Base-by-base conservation (phyloP, 805 yeast genomes). In the Torulaspora franciscae region DNA sequence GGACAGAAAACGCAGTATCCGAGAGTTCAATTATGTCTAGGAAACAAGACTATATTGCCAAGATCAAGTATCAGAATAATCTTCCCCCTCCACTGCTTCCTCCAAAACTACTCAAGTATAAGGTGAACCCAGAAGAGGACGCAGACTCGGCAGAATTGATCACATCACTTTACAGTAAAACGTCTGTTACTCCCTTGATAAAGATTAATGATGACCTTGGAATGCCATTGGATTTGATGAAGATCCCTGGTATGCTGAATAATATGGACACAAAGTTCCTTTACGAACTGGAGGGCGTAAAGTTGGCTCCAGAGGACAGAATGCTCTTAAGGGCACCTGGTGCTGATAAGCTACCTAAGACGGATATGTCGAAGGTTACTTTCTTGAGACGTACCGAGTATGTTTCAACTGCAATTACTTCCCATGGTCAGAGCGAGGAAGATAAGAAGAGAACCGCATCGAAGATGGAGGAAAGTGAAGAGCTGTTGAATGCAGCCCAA, bases 361-460 rank as follows among this genome's bases (percentile, higher is more conserved):
- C 63, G 11, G 72, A 69, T 48, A 52, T 60, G 40, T 68, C 73
- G 15, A 69, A 70, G 35, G 74, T 85, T 10, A 75, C 86, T n/a
- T 90, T 91, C 67, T 74, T 91, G 62, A 81, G 97, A 70, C 81
- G 98, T 69, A 91, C 99, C 0, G 98, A 93, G 62, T 91, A 91
- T 63, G 84, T 88, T 47, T 77, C 95, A 8, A 79, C 85, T 29
- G 81, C 68, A 3, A 54, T 55, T 23, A 50, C 62, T 3, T 49
- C 79, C 41, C 74, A 74, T 43, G 59, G 66, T 43, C 48, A 51
- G 32, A 56, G 51, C 30, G 54, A 46, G 46, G 51, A 39, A 48
- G 55, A 32, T 56, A 58, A 47, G 59, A 58, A 43, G 64, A 65
- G 51, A 67, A 62, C 47, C 62, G 46, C 46, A 3, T 51, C 46